Base-by-base conservation (phyloP, 805 yeast genomes). In the Wickerhamiella alocasiicola region DNA sequence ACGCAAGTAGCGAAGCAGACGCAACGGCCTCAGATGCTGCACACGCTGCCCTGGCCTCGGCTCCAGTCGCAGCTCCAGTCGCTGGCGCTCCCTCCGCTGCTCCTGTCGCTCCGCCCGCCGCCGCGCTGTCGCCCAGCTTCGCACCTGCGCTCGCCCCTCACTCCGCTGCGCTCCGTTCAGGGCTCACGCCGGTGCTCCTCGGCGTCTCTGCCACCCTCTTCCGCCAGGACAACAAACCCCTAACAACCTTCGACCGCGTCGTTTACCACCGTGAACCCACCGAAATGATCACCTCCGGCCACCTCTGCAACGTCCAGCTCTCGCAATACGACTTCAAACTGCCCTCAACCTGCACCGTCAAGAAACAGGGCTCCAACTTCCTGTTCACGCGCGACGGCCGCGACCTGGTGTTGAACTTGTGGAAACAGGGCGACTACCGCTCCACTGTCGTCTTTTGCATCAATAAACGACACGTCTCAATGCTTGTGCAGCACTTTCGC, bases 131-230 rank as follows among this genome's bases (percentile, higher is more conserved):
- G n/a, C n/a, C n/a, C n/a, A n/a, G n/a, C n/a, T n/a, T n/a, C n/a
- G n/a, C n/a, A n/a, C n/a, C n/a, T n/a, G n/a, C n/a, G n/a, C n/a
- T n/a, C n/a, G n/a, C n/a, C n/a, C n/a, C n/a, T n/a, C n/a, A n/a
- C n/a, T n/a, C n/a, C n/a, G n/a, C n/a, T n/a, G n/a, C n/a, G n/a
- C n/a, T n/a, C n/a, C n/a, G n/a, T n/a, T n/a, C n/a, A n/a, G n/a
- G n/a, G n/a, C n/a, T n/a, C n/a, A n/a, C n/a, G n/a, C n/a, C n/a
- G n/a, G n/a, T n/a, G n/a, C n/a, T n/a, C n/a, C 27, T 36, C n/a
- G 96, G 97, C 2, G 83, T 88, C 49, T 78, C 94, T 11, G 97
- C 96, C 0, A 87, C 97, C 0, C 59, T 87, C 54, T 75, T 74
- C 50, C 61, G 97, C 43, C 71, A 72, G n/a, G 97, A 87, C 56